Percentiles rank a stretch among this genome's conserved stretches.
These are phyloP conservation scores for Tolypocladium nubicola DNA, from an alignment of 2,329 filamentous ascomycete species.

Conservation along the genomic window DNA sequence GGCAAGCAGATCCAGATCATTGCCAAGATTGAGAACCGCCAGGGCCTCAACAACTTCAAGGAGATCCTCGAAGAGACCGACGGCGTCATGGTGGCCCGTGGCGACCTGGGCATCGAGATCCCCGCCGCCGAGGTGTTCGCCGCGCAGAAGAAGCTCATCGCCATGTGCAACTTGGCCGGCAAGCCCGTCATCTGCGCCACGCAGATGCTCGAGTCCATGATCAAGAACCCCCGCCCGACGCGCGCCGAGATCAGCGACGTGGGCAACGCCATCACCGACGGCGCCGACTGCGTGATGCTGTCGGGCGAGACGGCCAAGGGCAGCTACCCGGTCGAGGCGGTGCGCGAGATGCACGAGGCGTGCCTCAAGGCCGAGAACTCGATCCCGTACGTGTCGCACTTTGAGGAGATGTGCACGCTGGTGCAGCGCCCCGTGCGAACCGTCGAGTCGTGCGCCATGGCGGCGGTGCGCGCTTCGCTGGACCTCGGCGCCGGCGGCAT, in stretches of 20 bases:
- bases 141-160: conserved; percentile 99
- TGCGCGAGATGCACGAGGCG: conserved; percentile 96
- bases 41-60: conserved; percentile 98
- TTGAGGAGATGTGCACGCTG: conserved; percentile 85
- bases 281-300: conserved; percentile 98
- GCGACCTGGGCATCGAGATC: conserved; percentile 93
- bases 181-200: conserved; percentile 99
- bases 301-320: conserved; percentile 99
- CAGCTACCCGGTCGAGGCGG: conserved; percentile 82
- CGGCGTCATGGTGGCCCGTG: conserved; percentile 99
- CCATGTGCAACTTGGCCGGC: conserved; percentile 98
- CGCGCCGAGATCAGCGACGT: conserved; percentile 98
- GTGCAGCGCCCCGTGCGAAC: conserved; percentile 76
- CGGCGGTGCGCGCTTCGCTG: conserved; percentile 87
- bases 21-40: conserved; percentile 99
- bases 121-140: conserved; percentile 97
- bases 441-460: conserved; percentile 92
- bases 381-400: conserved; percentile 93
- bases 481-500: conserved; percentile 96
- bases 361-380: conserved; percentile 95
- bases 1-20: conserved; percentile 98
- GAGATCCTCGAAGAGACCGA: conserved; percentile 95
- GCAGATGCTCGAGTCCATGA: conserved; percentile 99
- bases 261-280: conserved; percentile 94
- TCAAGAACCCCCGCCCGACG: conserved; percentile 97